Evolutionary conservation across 2,329 filamentous ascomycete genomes (phyloP), one percentile per base, ranked within the genome.

Genomic region (Cytospora chrysosperma): DNA sequence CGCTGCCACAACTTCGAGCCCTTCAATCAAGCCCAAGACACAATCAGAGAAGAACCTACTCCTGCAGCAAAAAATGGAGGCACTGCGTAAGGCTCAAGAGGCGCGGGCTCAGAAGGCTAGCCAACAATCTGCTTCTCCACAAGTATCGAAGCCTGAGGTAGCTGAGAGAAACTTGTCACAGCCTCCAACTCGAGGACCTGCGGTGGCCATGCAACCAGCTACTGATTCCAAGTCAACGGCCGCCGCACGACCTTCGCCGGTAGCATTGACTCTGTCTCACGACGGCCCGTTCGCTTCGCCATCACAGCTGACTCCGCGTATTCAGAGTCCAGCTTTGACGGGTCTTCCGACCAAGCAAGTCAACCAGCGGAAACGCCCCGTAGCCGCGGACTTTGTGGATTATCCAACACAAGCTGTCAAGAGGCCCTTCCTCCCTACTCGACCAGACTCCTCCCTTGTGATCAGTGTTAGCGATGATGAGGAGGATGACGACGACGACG

Each of bases 401-500:
- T 78, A 80, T 24, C 76, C 79, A 0, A 72, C 76, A 17, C 70
- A 75, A 1, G 71, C 77, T 15, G 70, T 75, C 19, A 91, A 90
- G 69, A 85, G 88, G 56, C 83, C 86, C 4, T 88, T 88, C 69
- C 85, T 84, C 15, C 85, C 88, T 52, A 80, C 79, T 54, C 79
- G 81, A 27, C 78, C 83, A 58, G 81, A 88, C 27, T 81, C 87
- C 56, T 83, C 83, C 3, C 84, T 96, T 59, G 85, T 97, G 47
- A 96, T 97, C 68, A 86, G 96, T 68, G 88, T 96, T 47, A 96
- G 92, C 72, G 93, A 96, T 30, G 85, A 81, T 27, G 82, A 84
- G 72, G 93, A 96, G 26, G 85, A 81, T 24, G 81, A 79, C 43
- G 83, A 86, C 56, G 85, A 86, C 62, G 85, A 88, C 67, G 81